phyloP scores from a whole-genome alignment of 805 yeast species.

The Lachancea quebecensis region DNA sequence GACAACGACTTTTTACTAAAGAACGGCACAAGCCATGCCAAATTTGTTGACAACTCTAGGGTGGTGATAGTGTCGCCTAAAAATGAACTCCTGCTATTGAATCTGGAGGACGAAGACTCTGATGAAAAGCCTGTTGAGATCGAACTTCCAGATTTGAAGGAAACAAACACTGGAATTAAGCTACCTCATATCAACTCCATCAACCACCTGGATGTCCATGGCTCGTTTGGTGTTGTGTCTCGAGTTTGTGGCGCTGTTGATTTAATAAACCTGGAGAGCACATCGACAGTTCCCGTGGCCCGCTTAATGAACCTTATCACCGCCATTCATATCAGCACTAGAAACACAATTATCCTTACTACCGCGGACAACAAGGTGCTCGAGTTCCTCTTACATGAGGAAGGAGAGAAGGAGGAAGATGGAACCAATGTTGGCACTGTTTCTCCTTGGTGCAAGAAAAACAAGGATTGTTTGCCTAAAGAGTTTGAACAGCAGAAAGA shows the following conservation, averaged over 20 bases:
- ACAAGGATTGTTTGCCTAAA: slow-evolving; percentile 67
- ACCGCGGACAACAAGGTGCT: slow-evolving; percentile 69
- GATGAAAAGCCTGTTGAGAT: slow-evolving; percentile 34
- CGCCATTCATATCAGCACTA: slow-evolving; percentile 48
- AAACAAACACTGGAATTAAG: slow-evolving; percentile 26
- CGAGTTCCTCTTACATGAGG: slow-evolving; percentile 45
- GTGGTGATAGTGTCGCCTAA: slow-evolving; percentile 50
- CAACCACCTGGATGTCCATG: slow-evolving; percentile 44
- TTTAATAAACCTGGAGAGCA: slow-evolving; percentile 28
- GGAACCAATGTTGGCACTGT: slow-evolving; percentile 32
- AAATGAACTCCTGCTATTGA: slow-evolving; percentile 49
- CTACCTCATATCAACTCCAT: slow-evolving; percentile 46
- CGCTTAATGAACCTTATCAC: slow-evolving; percentile 55
- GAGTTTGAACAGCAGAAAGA: slow-evolving; percentile 52
- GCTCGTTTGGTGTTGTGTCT: slow-evolving; percentile 49
- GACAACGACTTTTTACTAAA: slow-evolving; percentile 34
- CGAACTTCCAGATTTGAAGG: slow-evolving; percentile 36
- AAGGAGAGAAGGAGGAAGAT: no score
- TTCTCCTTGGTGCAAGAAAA: slow-evolving; percentile 74
- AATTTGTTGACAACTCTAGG: slow-evolving; percentile 41
- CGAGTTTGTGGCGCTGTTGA: slow-evolving; percentile 65
- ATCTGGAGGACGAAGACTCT: slow-evolving; percentile 35
- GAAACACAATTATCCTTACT: slow-evolving; percentile 50
- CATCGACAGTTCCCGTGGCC: slow-evolving; percentile 40
- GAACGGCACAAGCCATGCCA: slow-evolving; percentile 51